These are phyloP conservation scores for Mycena capillaripes DNA, from an alignment of 768 basidiomycete species.

Conservation along the genomic window DNA sequence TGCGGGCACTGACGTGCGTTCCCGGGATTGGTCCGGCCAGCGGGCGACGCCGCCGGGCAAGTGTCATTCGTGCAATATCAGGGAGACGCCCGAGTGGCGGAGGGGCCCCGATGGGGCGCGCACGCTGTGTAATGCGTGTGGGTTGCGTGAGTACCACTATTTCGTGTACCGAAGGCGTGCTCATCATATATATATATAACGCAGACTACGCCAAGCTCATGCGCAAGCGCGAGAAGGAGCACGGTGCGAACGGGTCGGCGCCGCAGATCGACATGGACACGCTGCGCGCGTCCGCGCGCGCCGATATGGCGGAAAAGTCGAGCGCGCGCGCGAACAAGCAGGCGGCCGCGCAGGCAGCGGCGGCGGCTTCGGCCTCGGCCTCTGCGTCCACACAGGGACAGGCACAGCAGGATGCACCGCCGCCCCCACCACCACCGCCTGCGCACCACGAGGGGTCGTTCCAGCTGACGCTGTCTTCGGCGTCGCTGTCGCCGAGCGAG, in stretches of 20 bases:
- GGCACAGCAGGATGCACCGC: too few species aligned
- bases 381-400: too few species aligned
- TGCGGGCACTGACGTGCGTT: constrained; percentile 39
- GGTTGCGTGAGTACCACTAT: constrained; percentile 78
- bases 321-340: constrained; percentile 57
- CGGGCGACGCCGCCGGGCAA: constrained; percentile 89
- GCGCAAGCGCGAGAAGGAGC: constrained; percentile 80
- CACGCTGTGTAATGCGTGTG: constrained; percentile 89
- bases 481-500: constrained; percentile 36
- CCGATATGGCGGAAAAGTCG: constrained; percentile 48
- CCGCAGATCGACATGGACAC: constrained; percentile 82
- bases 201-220: constrained; percentile 89
- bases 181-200: too few species aligned
- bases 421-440: constrained; percentile 41
- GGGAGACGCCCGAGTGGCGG: constrained; percentile 92
- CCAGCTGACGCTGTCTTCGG: constrained; percentile 62
- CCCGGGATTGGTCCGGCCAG: constrained; percentile 60
- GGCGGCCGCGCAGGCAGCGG: too few species aligned
- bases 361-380: constrained; percentile 41
- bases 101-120: constrained; percentile 88
- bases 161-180: too few species aligned
- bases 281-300: constrained; percentile 79
- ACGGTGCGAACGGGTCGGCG: constrained; percentile 65
- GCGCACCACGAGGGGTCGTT: constrained; percentile 72
- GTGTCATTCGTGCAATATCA: constrained; percentile 89